A percentile compares a stretch with the other conserved stretches of the same genome.
Conservation (phyloP, 176 grass and related monocot genomes). For the Aegilops bicornis region DNA sequence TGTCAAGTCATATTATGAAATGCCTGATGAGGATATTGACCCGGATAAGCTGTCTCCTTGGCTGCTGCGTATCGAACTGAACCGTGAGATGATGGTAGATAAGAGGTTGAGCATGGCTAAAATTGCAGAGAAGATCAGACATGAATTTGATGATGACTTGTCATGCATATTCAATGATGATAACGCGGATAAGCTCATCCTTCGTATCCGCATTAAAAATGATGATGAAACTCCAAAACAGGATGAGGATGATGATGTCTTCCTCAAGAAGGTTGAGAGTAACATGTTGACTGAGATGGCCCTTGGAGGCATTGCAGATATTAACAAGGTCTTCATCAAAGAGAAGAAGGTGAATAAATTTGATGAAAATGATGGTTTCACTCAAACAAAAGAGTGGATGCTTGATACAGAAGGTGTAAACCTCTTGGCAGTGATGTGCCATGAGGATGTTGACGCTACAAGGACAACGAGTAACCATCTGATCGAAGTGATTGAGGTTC, state of each 20-base stretch:
- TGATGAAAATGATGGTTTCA: constrained; percentile 72
- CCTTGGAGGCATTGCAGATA: constrained; percentile 93
- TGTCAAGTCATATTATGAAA: constrained; percentile 93
- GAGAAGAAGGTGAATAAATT: constrained; percentile 70
- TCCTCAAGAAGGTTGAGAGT: constrained; percentile 84
- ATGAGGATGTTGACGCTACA: constrained; percentile 91
- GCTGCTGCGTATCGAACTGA: constrained; percentile 93
- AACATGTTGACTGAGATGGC: constrained; percentile 99
- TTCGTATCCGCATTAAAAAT: constrained; percentile 85
- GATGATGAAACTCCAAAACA: constrained; percentile 88
- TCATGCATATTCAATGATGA: constrained; percentile 99
- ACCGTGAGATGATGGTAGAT: constrained; percentile 99
- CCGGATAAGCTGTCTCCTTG: constrained; percentile 94
- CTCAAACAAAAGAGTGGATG: constrained; percentile 75
- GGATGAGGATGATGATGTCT: constrained; percentile 94
- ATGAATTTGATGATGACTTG: constrained; percentile 91
- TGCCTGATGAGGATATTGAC: constrained; percentile 95
- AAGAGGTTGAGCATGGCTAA: constrained; percentile 99
- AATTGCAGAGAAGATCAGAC: constrained; percentile 96
- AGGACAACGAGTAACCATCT: constrained; percentile 96
- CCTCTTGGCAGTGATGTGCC: constrained; percentile 93
- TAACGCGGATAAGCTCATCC: constrained; percentile 98
- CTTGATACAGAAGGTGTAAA: constrained; percentile 99
- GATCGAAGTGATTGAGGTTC: constrained; percentile 96
- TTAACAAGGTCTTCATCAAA: constrained; percentile 99